Percentiles rank a stretch among this genome's conserved stretches.
phyloP scores from a whole-genome alignment of 306 rosid genomes.

The Pachyrhizus erosus region DNA sequence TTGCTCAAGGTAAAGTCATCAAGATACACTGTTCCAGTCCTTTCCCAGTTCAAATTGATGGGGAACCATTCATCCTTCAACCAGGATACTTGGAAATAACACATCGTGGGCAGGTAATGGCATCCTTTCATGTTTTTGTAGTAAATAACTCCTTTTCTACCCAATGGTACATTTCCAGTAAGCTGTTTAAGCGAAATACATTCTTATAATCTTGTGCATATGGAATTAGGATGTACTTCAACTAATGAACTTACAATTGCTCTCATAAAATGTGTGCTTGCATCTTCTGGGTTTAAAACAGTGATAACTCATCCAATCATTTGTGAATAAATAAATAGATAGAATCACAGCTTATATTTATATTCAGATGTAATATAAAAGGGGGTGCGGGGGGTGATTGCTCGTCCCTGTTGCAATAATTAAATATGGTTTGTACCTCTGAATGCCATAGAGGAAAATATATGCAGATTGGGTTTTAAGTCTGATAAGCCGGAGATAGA shows the following conservation, averaged over 20 bases:
- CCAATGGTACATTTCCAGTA: not conserved
- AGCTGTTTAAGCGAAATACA: not conserved
- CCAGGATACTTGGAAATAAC: slow-evolving; percentile 66
- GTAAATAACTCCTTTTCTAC: slow-evolving; percentile 12
- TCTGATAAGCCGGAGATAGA: too few relatives aligned
- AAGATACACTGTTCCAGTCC: slow-evolving; percentile 73
- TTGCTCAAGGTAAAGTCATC: slow-evolving; percentile 77
- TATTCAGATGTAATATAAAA: not conserved
- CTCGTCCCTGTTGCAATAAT: not conserved
- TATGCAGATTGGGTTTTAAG: too few relatives aligned
- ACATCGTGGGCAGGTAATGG: slow-evolving; percentile 63
- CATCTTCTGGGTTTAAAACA: slow-evolving; percentile 6
- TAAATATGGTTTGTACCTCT: too few relatives aligned
- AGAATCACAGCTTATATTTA: not conserved
- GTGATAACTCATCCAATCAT: not conserved
- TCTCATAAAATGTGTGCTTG: not conserved
- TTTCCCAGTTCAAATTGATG: slow-evolving; percentile 87
- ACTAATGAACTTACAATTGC: not conserved
- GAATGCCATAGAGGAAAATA: too few relatives aligned
- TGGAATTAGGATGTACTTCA: not conserved
- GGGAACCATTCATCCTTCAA: slow-evolving; percentile 76
- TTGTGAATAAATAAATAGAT: slow-evolving; percentile 10
- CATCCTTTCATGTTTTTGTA: slow-evolving; percentile 19
- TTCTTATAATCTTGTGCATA: not conserved
- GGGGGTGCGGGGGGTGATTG: too few relatives aligned